Base-by-base conservation (phyloP, 2,329 filamentous ascomycete species). In the Nectriaceae sp. region DNA sequence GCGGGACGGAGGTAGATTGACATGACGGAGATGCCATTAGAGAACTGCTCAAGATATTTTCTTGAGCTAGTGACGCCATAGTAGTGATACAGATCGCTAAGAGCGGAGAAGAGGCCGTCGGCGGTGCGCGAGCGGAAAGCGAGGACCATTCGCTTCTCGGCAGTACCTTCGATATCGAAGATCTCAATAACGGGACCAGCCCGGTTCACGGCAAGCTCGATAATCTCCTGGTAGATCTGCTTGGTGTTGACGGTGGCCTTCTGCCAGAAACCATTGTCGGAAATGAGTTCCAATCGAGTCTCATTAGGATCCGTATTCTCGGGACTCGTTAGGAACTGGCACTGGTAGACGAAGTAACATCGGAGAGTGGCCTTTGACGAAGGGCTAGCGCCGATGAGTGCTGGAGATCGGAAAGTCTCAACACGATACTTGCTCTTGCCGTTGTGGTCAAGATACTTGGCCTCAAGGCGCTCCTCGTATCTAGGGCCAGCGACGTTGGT, bases 331-430 rank as follows among this genome's bases (percentile, higher is more conserved):
- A 84, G 86, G 71, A 97, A 99, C 65, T 88, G 85, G 71, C 93
- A 96, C 72, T 96, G 90, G 77, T 99, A 99, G 60, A 99, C 91
- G 68, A 99, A 99, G 77, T 99, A 99, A 77, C 94, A 99, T 54
- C 94, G 88, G 47, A 99, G 78, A 46, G 93, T 90, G 49, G 93
- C 85, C 64, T 91, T 87, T 47, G 87, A 85, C 52, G 83, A 80
- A 38, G 84, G 74, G 38, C 75, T 72, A 50, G 77, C 79, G 8
- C 89, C 89, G 36, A 97, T 78, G 24, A 87, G 84, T 54, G 88
- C 92, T 3, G 89, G 87, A 3, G 94, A 97, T 53, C 94, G 87
- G 83, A 99, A 99, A 19, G 93, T 97, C 79, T 99, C 94, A 26
- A 99, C 90, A 44, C 94, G 89, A 77, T 95, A 99, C 68, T 87